These are phyloP conservation scores for Pulveroboletus sp. DNA, from an alignment of 768 basidiomycete species.

Conservation along the genomic window DNA sequence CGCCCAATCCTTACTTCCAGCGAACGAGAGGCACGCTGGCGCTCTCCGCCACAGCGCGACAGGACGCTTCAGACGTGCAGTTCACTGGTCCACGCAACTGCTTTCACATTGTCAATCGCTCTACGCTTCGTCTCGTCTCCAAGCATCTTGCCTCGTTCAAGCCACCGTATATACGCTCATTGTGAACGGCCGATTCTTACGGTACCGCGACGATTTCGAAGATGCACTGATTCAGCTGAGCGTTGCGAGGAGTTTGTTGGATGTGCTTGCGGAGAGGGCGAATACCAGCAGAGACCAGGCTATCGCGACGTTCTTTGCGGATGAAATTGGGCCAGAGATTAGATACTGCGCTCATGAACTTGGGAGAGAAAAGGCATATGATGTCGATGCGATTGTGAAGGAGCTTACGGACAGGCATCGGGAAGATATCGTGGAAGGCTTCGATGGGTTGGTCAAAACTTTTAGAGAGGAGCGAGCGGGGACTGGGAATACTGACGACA, in stretches of 20 bases:
- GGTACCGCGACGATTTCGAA: conserved; percentile 71
- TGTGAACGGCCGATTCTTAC: conserved; percentile 77
- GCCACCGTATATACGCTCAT: conserved; percentile 74
- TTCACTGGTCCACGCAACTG: conserved; percentile 73
- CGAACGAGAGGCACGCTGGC: conserved; percentile 47
- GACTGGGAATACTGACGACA: conserved; percentile 35
- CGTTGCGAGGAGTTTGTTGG: conserved; percentile 71
- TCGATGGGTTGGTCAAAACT: conserved; percentile 47
- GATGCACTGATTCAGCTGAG: conserved; percentile 71
- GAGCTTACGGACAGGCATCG: conserved; percentile 56
- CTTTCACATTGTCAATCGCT: conserved; percentile 68
- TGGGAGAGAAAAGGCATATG: conserved; percentile 73
- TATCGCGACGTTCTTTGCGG: conserved; percentile 74
- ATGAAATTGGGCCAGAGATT: conserved; percentile 88
- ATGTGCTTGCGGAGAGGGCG: conserved; percentile 58
- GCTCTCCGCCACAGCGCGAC: conserved; percentile 70
- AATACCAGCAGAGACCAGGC: conserved; percentile 83
- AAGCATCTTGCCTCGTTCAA: conserved; percentile 60
- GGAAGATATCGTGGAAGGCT: conserved; percentile 60
- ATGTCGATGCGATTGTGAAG: conserved; percentile 67
- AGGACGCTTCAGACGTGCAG: conserved; percentile 73
- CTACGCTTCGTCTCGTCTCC: conserved; percentile 47
- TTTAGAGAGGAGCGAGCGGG: conserved; percentile 43
- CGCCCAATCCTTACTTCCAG: conserved; percentile 45
- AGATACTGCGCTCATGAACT: conserved; percentile 89